Conservation (phyloP, 2,329 filamentous ascomycete genomes). For the Venturia aucupariae region DNA sequence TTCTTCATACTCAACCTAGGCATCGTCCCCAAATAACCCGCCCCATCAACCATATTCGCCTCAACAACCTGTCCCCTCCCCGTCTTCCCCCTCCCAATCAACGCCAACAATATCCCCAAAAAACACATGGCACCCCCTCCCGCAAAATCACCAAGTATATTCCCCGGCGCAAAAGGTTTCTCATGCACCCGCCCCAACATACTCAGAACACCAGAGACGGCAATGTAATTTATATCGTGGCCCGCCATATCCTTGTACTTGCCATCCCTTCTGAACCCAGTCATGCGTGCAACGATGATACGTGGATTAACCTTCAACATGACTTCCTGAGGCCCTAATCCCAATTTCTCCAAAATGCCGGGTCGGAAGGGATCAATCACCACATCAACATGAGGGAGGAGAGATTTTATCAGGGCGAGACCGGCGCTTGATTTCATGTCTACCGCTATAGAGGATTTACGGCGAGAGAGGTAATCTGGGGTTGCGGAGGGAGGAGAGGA, state of each 20-base stretch:
- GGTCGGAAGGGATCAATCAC: slow-evolving; percentile 92
- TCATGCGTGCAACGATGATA: slow-evolving; percentile 76
- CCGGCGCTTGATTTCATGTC: slow-evolving; percentile 64
- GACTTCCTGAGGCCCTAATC: slow-evolving; percentile 59
- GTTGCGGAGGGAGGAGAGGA: slow-evolving; percentile 39
- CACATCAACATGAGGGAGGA: slow-evolving; percentile 60
- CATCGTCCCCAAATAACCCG: slow-evolving; percentile 68
- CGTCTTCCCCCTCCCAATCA: slow-evolving; percentile 54
- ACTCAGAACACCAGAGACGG: slow-evolving; percentile 69
- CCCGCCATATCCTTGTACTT: slow-evolving; percentile 82
- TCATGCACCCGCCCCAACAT: slow-evolving; percentile 63
- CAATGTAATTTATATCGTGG: slow-evolving; percentile 94
- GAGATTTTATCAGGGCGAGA: slow-evolving; percentile 53
- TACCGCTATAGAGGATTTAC: slow-evolving; percentile 71
- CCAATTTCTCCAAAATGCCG: slow-evolving; percentile 77
- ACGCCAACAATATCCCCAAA: slow-evolving; percentile 70
- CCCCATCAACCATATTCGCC: slow-evolving; percentile 94
- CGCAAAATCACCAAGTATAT: slow-evolving; percentile 84
- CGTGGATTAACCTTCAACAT: slow-evolving; percentile 61
- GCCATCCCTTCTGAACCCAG: slow-evolving; percentile 80
- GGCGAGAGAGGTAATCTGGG: slow-evolving; percentile 65
- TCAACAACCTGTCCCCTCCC: slow-evolving; percentile 82
- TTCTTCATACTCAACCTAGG: slow-evolving; percentile 59
- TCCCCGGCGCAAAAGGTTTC: slow-evolving; percentile 69
- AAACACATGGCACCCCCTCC: slow-evolving; percentile 79